These are phyloP conservation scores for Collybia sp. DNA, from an alignment of 768 basidiomycete species.

Conservation along the genomic window DNA sequence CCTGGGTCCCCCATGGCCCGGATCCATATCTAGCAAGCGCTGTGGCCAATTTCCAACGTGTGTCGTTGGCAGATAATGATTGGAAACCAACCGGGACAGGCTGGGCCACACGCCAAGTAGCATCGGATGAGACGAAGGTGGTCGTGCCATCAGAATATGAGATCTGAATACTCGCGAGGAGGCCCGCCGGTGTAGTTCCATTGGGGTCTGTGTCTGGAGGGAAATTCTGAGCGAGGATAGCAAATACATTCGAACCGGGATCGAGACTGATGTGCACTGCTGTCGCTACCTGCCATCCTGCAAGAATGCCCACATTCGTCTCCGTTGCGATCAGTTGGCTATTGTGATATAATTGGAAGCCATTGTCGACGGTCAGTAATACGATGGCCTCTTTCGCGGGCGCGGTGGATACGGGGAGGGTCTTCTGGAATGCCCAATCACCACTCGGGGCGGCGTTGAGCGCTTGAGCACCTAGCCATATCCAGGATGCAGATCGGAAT, in stretches of 20 bases:
- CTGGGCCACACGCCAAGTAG: too few relatives aligned
- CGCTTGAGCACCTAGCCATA: conserved; percentile 20
- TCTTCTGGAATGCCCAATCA: conserved; percentile 19
- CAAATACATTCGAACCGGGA: conserved; percentile 16
- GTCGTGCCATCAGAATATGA: too few relatives aligned
- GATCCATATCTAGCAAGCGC: too few relatives aligned
- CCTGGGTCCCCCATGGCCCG: too few relatives aligned
- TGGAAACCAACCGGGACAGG: conserved; percentile 19
- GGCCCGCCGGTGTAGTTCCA: conserved; percentile 11
- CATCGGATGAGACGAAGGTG: too few relatives aligned
- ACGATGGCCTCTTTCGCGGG: conserved; percentile 16
- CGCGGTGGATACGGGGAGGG: conserved; percentile 12
- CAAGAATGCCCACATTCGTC: too few relatives aligned
- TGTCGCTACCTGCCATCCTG: too few relatives aligned
- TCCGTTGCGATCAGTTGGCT: conserved; percentile 18
- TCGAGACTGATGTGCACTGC: conserved; percentile 15
- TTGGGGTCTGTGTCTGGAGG: too few relatives aligned
- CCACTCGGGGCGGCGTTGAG: conserved; percentile 14
- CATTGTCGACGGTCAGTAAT: conserved; percentile 21
- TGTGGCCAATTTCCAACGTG: conserved; percentile 14
- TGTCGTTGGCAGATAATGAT: conserved; percentile 13
- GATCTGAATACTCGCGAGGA: too few relatives aligned
- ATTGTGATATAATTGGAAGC: conserved; percentile 22
- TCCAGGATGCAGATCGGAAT: conserved; percentile 22
- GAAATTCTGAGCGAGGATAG: too few relatives aligned